Evolutionary conservation across 768 basidiomycete genomes (phyloP).

Genomic region (Collybiopsis confluens): DNA sequence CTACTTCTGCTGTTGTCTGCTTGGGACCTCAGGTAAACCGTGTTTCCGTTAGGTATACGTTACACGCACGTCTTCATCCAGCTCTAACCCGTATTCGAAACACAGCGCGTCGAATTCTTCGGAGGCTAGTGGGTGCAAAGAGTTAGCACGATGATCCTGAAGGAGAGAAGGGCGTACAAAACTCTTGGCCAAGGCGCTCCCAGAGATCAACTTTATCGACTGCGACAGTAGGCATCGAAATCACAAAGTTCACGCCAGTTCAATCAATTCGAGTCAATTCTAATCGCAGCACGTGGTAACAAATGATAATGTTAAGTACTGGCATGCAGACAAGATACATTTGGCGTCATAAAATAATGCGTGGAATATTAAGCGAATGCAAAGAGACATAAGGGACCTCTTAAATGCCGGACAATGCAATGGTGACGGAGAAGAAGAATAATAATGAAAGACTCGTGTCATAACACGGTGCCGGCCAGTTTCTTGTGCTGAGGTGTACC

Average conservation of each 20-base stretch:
- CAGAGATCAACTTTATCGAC: slow-evolving; percentile 96
- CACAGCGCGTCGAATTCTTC: slow-evolving; percentile 94
- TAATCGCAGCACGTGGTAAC: no score
- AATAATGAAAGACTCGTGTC: no score
- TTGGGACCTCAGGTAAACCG: neutral
- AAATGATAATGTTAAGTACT: no score
- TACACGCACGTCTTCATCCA: slow-evolving; percentile 92
- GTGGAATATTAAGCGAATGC: no score
- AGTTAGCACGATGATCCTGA: slow-evolving; percentile 14
- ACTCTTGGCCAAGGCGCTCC: slow-evolving; percentile 76
- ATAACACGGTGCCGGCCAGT: slow-evolving; percentile 39
- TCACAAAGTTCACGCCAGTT: no score
- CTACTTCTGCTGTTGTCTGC: slow-evolving; percentile 87
- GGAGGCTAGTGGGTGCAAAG: slow-evolving; percentile 51
- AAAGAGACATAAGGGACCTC: slow-evolving; percentile 11
- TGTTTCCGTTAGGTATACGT: neutral
- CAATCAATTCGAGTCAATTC: no score
- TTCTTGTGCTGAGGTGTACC: slow-evolving; percentile 69
- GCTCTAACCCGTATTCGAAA: slow-evolving; percentile 96
- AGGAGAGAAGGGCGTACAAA: slow-evolving; percentile 47
- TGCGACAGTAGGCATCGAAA: slow-evolving; percentile 92
- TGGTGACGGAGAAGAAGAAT: no score
- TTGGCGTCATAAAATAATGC: no score
- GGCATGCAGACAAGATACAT: no score
- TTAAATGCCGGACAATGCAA: neutral